Percentiles rank a stretch among this genome's conserved stretches.
These are phyloP conservation scores for Ascomycota sp. DNA, from an alignment of 2,329 filamentous ascomycete species.

Conservation along the genomic window DNA sequence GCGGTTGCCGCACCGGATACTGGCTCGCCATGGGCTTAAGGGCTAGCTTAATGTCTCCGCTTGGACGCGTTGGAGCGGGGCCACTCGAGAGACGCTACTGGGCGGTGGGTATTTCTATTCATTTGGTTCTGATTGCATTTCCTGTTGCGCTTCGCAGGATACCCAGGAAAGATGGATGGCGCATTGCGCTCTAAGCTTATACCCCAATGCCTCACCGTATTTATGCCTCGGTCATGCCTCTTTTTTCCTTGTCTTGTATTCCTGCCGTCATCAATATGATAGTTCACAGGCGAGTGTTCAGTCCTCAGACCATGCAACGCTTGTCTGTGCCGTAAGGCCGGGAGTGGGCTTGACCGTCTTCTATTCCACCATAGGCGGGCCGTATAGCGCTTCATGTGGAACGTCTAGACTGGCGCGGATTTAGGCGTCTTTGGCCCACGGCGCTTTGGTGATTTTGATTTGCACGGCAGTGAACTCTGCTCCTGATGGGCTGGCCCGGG, in stretches of 20 bases:
- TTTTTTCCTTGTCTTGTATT: conserved; percentile 1
- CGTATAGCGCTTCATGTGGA: too few relatives aligned
- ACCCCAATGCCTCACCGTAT: conserved; percentile 6
- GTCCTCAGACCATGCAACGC: too few relatives aligned
- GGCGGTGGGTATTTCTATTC: background rate
- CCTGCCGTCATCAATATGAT: conserved; percentile 1
- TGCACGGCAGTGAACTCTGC: conserved; percentile 16
- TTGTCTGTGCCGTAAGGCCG: too few relatives aligned
- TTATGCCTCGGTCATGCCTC: background rate
- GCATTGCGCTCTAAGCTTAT: conserved; percentile 9
- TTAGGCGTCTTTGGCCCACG: conserved; percentile 20
- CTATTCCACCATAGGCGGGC: too few relatives aligned
- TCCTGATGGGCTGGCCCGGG: conserved; percentile 4
- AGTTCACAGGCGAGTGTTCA: conserved; percentile 1
- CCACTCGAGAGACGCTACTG: background rate
- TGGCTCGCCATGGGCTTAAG: background rate
- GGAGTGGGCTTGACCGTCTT: too few relatives aligned
- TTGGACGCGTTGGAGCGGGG: background rate
- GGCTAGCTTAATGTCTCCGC: background rate
- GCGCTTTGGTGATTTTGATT: conserved; percentile 22
- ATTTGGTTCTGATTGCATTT: conserved; percentile 2
- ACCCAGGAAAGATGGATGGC: conserved; percentile 8
- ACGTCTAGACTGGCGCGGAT: too few relatives aligned
- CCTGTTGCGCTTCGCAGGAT: conserved; percentile 11
- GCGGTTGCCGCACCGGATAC: background rate